phyloP scores from a whole-genome alignment of 768 basidiomycete species.

The Suillus lakei region DNA sequence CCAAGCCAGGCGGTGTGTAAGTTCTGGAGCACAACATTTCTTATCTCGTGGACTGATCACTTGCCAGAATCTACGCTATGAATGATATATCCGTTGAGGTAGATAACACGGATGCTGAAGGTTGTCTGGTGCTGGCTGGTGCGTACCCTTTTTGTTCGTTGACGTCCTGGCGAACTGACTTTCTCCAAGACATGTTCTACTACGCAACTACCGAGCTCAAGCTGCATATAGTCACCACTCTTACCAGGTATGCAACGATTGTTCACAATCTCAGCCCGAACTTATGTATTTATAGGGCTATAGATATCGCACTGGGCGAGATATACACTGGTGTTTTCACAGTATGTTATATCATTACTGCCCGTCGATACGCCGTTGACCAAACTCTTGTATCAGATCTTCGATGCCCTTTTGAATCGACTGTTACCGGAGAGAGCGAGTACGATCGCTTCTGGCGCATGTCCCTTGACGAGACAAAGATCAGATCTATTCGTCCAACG shows the following conservation, averaged over 20 bases:
- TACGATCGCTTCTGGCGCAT: slow-evolving; percentile 90
- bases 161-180: background rate
- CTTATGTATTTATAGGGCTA: slow-evolving; percentile 52
- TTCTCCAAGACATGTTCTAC: slow-evolving; percentile 73
- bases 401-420: slow-evolving; percentile 75
- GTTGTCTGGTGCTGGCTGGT: slow-evolving; percentile 74
- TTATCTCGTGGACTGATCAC: too few relatives aligned
- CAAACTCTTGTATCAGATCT: slow-evolving; percentile 49
- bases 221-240: slow-evolving; percentile 83
- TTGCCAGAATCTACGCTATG: too few relatives aligned
- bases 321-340: slow-evolving; percentile 82
- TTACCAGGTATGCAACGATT: slow-evolving; percentile 48
- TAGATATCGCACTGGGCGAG: slow-evolving; percentile 72
- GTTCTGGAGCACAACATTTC: too few relatives aligned
- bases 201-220: slow-evolving; percentile 79
- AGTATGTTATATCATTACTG: slow-evolving; percentile 40
- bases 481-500: slow-evolving; percentile 78
- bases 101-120: slow-evolving; percentile 88
- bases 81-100: too few relatives aligned
- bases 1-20: too few relatives aligned
- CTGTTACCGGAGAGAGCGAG: slow-evolving; percentile 71
- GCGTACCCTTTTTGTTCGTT: background rate
- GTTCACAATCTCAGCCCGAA: background rate
- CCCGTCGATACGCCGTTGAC: background rate
- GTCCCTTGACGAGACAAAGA: slow-evolving; percentile 87